phyloP scores from a whole-genome alignment of 768 basidiomycete genomes.

The Gelatoporia subvermispora region DNA sequence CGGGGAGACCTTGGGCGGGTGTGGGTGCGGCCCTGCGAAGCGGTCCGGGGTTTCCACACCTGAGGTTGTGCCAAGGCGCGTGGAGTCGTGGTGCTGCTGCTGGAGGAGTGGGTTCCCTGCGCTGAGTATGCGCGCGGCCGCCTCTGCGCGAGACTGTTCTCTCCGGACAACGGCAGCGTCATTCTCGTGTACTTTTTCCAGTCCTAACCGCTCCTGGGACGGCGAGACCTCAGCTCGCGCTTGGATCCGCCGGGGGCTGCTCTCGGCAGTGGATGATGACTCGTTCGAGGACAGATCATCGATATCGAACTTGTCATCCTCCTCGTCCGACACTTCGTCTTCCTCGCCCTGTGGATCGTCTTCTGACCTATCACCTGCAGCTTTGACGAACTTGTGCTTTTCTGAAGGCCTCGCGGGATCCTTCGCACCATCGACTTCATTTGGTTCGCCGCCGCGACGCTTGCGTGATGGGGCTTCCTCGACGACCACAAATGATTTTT shows the following conservation, averaged over 20 bases:
- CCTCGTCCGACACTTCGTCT: constrained; percentile 47
- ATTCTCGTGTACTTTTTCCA: constrained; percentile 15
- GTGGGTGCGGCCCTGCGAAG: constrained; percentile 48
- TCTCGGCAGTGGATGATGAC: constrained; percentile 20
- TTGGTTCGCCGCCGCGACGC: constrained; percentile 9
- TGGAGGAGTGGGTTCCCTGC: constrained; percentile 25
- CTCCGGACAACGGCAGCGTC: neutral
- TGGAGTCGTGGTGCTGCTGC: constrained; percentile 20
- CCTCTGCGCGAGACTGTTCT: constrained; percentile 14
- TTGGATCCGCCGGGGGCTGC: constrained; percentile 11
- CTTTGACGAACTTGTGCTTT: constrained; percentile 34
- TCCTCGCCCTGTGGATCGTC: constrained; percentile 33
- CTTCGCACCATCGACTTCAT: constrained; percentile 25
- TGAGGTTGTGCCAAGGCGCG: constrained; percentile 40
- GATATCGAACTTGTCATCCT: constrained; percentile 86
- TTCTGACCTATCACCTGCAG: constrained; percentile 46
- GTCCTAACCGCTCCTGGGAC: constrained; percentile 13
- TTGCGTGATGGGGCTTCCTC: constrained; percentile 63
- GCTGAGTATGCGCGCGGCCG: constrained; percentile 28
- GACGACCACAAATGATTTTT: constrained; percentile 97
- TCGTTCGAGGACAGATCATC: constrained; percentile 75
- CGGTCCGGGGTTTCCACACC: constrained; percentile 64
- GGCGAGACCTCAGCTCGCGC: constrained; percentile 4
- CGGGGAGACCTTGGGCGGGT: constrained; percentile 38
- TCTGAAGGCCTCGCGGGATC: constrained; percentile 15